These are phyloP conservation scores for Graphilbum sp. DNA, from an alignment of 2,329 filamentous ascomycete species.

Conservation along the genomic window DNA sequence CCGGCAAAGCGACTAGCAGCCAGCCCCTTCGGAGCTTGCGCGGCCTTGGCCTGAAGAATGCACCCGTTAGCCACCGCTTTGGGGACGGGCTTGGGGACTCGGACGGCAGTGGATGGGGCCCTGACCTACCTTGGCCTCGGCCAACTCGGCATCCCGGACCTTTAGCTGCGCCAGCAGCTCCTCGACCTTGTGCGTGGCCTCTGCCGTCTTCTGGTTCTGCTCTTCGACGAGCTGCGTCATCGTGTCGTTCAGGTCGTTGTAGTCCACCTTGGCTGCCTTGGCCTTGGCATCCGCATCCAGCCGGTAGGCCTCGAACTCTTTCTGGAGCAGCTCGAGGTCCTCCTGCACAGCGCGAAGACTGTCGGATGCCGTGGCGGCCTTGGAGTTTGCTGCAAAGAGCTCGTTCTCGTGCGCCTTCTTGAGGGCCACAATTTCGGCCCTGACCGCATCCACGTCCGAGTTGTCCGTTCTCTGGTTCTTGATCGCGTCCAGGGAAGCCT, in stretches of 20 bases:
- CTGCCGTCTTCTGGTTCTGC: constrained; percentile 25
- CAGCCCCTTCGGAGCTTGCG: constrained; percentile 31
- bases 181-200: constrained; percentile 29
- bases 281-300: constrained; percentile 25
- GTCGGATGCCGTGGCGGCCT: constrained; percentile 20
- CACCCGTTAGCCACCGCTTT: too few species aligned
- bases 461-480: constrained; percentile 40
- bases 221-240: constrained; percentile 45
- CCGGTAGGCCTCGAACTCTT: constrained; percentile 36
- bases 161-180: constrained; percentile 38
- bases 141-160: constrained; percentile 48
- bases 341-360: constrained; percentile 21
- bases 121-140: constrained; percentile 40
- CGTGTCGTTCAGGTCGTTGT: constrained; percentile 46
- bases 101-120: too few species aligned
- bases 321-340: constrained; percentile 30
- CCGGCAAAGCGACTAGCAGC: constrained; percentile 36
- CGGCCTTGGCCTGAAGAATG: constrained; percentile 15
- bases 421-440: constrained; percentile 29
- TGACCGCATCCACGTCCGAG: constrained; percentile 34
- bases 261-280: constrained; percentile 42
- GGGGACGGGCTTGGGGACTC: too few species aligned
- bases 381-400: constrained; percentile 17
- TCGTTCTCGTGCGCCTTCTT: constrained; percentile 24
- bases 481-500: constrained; percentile 43